Evolutionary conservation across 352 stramenopile genomes (phyloP).

Genomic region (Vaucheria bursata): DNA sequence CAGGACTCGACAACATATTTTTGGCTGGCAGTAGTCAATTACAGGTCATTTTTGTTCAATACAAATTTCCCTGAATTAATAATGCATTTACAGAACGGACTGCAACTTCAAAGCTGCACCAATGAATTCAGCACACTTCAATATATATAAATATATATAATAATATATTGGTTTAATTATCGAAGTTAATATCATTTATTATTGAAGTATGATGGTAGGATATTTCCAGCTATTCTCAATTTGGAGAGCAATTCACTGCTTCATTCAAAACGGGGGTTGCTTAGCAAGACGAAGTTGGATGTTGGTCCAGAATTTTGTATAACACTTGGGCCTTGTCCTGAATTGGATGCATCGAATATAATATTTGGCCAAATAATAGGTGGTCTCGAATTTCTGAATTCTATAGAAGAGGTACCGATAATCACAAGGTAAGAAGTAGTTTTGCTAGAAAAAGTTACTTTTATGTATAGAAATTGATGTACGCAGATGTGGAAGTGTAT

Average conservation of each 20-base stretch:
- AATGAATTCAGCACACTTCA: no score
- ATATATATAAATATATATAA: no score
- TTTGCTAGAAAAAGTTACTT: no score
- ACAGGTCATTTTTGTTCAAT: no score
- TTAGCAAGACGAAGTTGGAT: constrained; percentile 18
- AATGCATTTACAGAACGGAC: no score
- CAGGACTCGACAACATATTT: not conserved
- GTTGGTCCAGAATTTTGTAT: constrained; percentile 25
- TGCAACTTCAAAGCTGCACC: no score
- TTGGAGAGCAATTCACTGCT: constrained; percentile 6
- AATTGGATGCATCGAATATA: constrained; percentile 18
- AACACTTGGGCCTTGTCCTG: constrained; percentile 16
- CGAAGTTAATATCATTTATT: no score
- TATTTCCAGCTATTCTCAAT: not conserved
- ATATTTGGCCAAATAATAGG: constrained; percentile 25
- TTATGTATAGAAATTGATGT: no score
- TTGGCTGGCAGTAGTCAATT: not conserved
- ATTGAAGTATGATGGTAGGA: not conserved
- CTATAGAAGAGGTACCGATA: constrained; percentile 29
- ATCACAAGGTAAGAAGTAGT: constrained; percentile 16
- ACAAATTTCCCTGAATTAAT: no score
- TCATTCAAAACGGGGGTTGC: constrained; percentile 23
- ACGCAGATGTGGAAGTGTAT: no score
- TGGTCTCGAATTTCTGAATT: constrained; percentile 24
- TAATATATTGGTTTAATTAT: no score